Evolutionary conservation across 2,329 filamentous ascomycete genomes (phyloP).

Genomic region (Aspergillus versicolor): DNA sequence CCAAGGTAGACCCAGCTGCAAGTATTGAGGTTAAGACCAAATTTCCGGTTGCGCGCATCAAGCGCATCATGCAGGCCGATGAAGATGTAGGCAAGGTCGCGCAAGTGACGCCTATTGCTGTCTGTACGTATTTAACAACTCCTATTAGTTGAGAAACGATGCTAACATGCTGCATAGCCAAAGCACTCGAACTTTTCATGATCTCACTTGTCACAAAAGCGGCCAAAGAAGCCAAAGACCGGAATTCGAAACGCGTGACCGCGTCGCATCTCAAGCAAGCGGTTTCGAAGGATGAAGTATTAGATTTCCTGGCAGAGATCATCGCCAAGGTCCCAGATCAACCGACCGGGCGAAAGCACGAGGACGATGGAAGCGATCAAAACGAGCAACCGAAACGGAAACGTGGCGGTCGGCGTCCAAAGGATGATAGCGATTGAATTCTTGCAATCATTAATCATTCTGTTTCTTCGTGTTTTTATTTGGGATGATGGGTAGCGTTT

Average conservation of each 20-base stretch:
- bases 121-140: slow-evolving; percentile 54
- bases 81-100: slow-evolving; percentile 98
- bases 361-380: slow-evolving; percentile 48
- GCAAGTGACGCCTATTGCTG: slow-evolving; percentile 93
- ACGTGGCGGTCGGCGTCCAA: slow-evolving; percentile 40
- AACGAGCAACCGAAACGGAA: slow-evolving; percentile 51
- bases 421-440: slow-evolving; percentile 39
- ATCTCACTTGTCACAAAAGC: slow-evolving; percentile 87
- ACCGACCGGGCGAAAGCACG: slow-evolving; percentile 45
- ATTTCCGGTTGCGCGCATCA: slow-evolving; percentile 95
- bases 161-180: slow-evolving; percentile 54
- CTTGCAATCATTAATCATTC: slow-evolving; percentile 7
- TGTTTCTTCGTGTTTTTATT: slow-evolving; percentile 15
- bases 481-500: slow-evolving; percentile 24
- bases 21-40: slow-evolving; percentile 83
- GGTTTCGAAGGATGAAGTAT: slow-evolving; percentile 82
- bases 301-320: slow-evolving; percentile 91
- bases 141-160: not conserved
- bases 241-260: slow-evolving; percentile 84
- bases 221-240: slow-evolving; percentile 76
- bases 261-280: slow-evolving; percentile 90
- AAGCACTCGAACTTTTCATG: slow-evolving; percentile 97
- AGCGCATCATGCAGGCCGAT: slow-evolving; percentile 98
- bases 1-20: slow-evolving; percentile 39
- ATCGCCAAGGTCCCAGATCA: slow-evolving; percentile 77